Evolutionary conservation across 371 early-diverging fungal species (phyloP), one percentile per base, ranked within the genome.

Genomic region (Mortierella sp.): DNA sequence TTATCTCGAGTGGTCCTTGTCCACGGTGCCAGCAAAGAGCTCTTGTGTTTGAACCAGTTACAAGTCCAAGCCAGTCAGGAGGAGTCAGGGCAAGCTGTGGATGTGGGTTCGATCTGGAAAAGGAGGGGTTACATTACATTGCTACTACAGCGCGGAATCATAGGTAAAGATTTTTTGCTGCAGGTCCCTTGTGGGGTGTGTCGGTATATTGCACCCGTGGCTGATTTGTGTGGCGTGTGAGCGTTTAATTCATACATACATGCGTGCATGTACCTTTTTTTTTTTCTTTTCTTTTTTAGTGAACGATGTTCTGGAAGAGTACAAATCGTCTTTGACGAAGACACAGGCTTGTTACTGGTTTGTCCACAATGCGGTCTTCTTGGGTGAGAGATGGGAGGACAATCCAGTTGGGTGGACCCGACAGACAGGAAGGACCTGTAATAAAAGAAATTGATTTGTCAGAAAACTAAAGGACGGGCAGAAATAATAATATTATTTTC

Each of bases 311-410:
- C 58, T 16, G 70, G 74, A 2, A 70, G 53, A 10, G 60, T 79
- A 19, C 71, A 74, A 22, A n/a, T 79, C 38, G 74, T 58, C 2
- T 63, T 70, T 38, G 80, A 79, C 47, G 68, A 64, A 36, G 80
- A 70, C 1, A 67, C 67, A 19, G 80, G 80, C 7, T 52, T 79
- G 48, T 48, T 79, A 47, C n/a, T 74, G 36, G 36, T 70, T 24
- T 79, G 80, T 43, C 50, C 71, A 6, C 63, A 67, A 24, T 79
- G 80, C 68, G 80, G 67, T 19, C 57, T 73, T 10, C 58, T 77
- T 40, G 79, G 74, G 13, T 68, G 50, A 52, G 50, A 52, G 43
- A 55, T 55, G 28, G 28, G 40, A 38, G 19, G 24, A 43, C 63
- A 63, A 63, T 24, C n/a, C 55, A 21, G n/a, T 55, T 55, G 15